A percentile compares a stretch with the other conserved stretches of the same genome.
phyloP scores from a whole-genome alignment of 352 stramenopile genomes.

The Pythium rishiriense region DNA sequence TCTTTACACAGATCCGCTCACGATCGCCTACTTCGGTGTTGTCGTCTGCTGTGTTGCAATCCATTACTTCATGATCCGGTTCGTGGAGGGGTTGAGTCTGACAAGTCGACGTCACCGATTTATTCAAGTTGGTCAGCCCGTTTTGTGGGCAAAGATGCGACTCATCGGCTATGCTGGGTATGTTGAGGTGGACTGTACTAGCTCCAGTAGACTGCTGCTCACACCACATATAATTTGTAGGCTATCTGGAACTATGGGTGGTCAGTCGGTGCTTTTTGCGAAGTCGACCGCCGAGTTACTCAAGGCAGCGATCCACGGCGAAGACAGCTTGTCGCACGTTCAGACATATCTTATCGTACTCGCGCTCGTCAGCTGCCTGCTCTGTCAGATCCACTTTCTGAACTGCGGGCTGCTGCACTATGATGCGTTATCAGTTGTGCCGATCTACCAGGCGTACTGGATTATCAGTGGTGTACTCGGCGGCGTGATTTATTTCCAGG shows the following conservation, averaged over 20 bases:
- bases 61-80: constrained; percentile 67
- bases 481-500: constrained; percentile 91
- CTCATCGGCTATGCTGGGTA: constrained; percentile 72
- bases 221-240: neutral
- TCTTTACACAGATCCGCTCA: constrained; percentile 77
- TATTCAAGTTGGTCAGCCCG: constrained; percentile 65
- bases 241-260: constrained; percentile 67
- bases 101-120: constrained; percentile 73
- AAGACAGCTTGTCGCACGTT: constrained; percentile 58
- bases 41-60: constrained; percentile 52
- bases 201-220: neutral
- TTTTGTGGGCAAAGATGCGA: constrained; percentile 63
- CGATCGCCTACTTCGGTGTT: constrained; percentile 58
- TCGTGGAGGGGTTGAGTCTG: constrained; percentile 67
- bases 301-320: constrained; percentile 67
- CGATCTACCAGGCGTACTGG: constrained; percentile 89
- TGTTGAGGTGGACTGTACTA: neutral
- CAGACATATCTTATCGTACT: constrained; percentile 68
- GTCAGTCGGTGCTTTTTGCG: constrained; percentile 83
- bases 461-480: constrained; percentile 89
- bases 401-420: constrained; percentile 78
- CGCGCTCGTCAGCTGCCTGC: constrained; percentile 60
- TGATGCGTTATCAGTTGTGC: constrained; percentile 82
- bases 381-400: constrained; percentile 78
- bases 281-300: constrained; percentile 82